phyloP scores from a whole-genome alignment of 306 rosid genomes.

The Glycine latifolia region DNA sequence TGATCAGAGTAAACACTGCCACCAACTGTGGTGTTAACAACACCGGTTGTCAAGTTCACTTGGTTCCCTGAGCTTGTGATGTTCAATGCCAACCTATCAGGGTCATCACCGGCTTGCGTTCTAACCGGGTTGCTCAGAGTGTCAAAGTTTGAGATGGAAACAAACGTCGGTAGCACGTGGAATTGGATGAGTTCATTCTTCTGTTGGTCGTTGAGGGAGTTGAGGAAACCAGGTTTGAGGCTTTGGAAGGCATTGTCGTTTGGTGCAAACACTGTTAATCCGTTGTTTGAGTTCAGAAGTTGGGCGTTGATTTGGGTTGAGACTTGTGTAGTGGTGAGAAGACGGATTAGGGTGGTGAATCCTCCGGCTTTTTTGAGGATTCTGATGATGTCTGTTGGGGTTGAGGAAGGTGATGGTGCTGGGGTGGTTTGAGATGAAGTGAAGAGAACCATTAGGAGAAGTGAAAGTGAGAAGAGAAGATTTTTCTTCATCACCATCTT shows the following conservation, averaged over 20 bases:
- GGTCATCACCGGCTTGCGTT: conserved; percentile 74
- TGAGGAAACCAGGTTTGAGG: conserved; percentile 73
- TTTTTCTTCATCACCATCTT: conserved; percentile 42
- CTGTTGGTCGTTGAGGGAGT: conserved; percentile 61
- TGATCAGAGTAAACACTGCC: conserved; percentile 72
- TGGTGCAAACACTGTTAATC: conserved; percentile 66
- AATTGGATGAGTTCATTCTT: conserved; percentile 72
- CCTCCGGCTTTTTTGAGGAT: conserved; percentile 71
- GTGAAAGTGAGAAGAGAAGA: conserved; percentile 45
- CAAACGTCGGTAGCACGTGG: conserved; percentile 60
- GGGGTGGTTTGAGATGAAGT: conserved; percentile 52
- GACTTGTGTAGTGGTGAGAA: conserved; percentile 69
- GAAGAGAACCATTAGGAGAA: conserved; percentile 37
- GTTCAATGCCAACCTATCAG: conserved; percentile 62
- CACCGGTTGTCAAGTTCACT: conserved; percentile 68
- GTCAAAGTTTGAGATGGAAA: conserved; percentile 68
- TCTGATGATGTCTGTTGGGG: conserved; percentile 68
- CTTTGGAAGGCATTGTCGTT: conserved; percentile 63
- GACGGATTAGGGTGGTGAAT: conserved; percentile 66
- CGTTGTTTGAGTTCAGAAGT: conserved; percentile 65
- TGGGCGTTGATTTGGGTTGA: conserved; percentile 60
- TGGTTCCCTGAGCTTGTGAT: conserved; percentile 67
- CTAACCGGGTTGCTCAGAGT: conserved; percentile 73
- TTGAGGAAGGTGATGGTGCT: conserved; percentile 61
- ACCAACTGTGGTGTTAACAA: conserved; percentile 68